phyloP scores from a whole-genome alignment of 768 basidiomycete species.

The Lactarius sp. region DNA sequence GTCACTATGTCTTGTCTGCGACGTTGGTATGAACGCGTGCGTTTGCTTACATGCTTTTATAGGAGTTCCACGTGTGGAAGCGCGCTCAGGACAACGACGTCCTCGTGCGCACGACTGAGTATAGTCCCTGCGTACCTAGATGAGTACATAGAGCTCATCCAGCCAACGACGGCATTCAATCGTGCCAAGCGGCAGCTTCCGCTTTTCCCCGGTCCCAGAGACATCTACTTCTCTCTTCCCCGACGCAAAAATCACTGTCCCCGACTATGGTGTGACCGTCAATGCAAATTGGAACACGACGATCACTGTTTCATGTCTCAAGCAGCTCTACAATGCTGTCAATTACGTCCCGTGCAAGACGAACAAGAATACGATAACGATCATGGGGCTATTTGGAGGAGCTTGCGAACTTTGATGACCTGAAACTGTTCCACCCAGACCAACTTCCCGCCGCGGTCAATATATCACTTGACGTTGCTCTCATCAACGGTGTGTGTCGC shows the following conservation, averaged over 20 bases:
- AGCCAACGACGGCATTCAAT: conserved; percentile 62
- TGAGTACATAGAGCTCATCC: conserved; percentile 54
- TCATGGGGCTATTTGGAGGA: conserved; percentile 36
- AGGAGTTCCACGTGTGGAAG: conserved; percentile 57
- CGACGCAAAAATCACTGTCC: not conserved
- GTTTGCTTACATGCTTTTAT: not conserved
- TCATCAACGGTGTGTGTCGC: conserved; percentile 45
- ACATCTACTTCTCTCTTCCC: not conserved
- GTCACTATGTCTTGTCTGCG: not conserved
- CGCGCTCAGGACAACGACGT: conserved; percentile 46
- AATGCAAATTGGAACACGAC: conserved; percentile 35
- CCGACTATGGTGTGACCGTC: conserved; percentile 18
- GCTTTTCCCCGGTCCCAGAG: conserved; percentile 21
- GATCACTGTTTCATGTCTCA: conserved; percentile 35
- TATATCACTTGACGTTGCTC: conserved; percentile 48
- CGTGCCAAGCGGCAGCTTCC: conserved; percentile 39
- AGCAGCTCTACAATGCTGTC: conserved; percentile 35
- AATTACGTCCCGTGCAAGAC: conserved; percentile 28
- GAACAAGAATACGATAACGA: conserved; percentile 32
- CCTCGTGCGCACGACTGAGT: conserved; percentile 54
- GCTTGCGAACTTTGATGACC: conserved; percentile 32
- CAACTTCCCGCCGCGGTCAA: conserved; percentile 33
- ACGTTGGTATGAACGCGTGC: not conserved
- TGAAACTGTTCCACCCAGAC: conserved; percentile 32
- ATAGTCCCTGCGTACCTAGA: conserved; percentile 51